Evolutionary conservation across 169 alveolate species (phyloP), one percentile per base, ranked within the genome.

Genomic region (Besnoitia besnoiti): DNA sequence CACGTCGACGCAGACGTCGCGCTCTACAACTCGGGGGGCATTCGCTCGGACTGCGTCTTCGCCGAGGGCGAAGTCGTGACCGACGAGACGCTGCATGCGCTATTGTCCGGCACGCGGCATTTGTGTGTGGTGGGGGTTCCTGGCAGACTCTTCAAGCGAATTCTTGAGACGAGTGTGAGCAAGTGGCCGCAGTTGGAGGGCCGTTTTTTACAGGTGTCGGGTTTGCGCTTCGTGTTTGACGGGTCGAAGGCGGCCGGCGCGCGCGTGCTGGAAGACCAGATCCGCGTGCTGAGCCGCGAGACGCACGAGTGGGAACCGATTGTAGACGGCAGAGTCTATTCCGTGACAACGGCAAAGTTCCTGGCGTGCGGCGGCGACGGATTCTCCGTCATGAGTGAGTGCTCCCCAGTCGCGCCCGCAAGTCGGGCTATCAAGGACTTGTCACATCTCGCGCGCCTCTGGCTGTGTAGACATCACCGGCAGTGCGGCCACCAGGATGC

Each of bases 181-280:
- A 90, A 91, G 76, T 96, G 93, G 94, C 98, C 98, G 8, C 94
- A 89, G 89, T 91, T 89, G 82, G 98, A 97, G 46, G 98, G 98
- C 16, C 89, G 98, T 42, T 97, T 97, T 92, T 95, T 96, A 0
- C 92, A 94, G 10, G 91, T 97, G 27, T 92, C 97, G 24, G 98
- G 98, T 0, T 80, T 95, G 49, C 73, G 87, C 8, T 89, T 89
- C 50, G 62, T 35, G 5, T 75, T 42, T 75, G 84, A 49, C 85
- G 93, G 47, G 5, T 46, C 37, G 37, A 33, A 19, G 30, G 27
- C 62, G n/a, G 50, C 47, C 44, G 90, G 55, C 49, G 30, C 27
- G 33, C 79, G 90, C 90, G 76, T 85, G 21, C 40, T 33, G 14
- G 90, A 21, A 33, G 51, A 47, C 44, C 27, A 47, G 30, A 49